Percentiles rank a stretch among this genome's conserved stretches.
These are phyloP conservation scores for Cubamyces sp. DNA, from an alignment of 768 basidiomycete species.

Conservation along the genomic window DNA sequence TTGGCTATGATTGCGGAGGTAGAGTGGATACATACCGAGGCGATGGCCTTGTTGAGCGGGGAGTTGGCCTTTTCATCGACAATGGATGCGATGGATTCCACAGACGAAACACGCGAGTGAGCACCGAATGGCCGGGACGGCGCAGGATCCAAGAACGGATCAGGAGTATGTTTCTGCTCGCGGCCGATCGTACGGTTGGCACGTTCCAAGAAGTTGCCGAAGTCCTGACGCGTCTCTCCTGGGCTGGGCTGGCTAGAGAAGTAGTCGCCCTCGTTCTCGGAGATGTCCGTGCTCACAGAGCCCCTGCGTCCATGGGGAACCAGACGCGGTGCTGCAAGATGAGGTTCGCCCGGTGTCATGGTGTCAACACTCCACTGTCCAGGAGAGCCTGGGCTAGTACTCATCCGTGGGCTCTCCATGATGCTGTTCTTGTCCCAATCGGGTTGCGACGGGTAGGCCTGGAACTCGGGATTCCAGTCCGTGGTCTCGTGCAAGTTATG, in stretches of 20 bases:
- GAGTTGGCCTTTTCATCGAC: constrained; percentile 91
- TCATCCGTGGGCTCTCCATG: constrained; percentile 37
- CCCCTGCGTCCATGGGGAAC: constrained; percentile 33
- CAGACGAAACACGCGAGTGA: constrained; percentile 80
- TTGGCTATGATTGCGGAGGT: background rate
- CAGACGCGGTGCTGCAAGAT: constrained; percentile 42
- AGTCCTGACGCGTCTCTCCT: constrained; percentile 45
- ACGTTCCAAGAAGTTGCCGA: constrained; percentile 79
- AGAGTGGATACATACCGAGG: constrained; percentile 58
- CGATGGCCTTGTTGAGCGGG: constrained; percentile 92
- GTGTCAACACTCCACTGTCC: constrained; percentile 66
- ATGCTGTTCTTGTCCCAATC: constrained; percentile 76
- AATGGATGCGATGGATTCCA: constrained; percentile 91
- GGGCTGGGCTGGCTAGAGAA: constrained; percentile 44
- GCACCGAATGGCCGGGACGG: constrained; percentile 78
- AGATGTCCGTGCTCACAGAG: constrained; percentile 48
- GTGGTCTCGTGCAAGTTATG: constrained; percentile 66
- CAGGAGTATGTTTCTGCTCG: constrained; percentile 76
- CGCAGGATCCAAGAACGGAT: constrained; percentile 81
- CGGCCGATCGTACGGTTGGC: constrained; percentile 84
- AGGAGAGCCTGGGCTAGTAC: constrained; percentile 48
- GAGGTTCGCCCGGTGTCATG: constrained; percentile 49
- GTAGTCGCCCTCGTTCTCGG: constrained; percentile 67
- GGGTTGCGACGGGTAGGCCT: constrained; percentile 68
- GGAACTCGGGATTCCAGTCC: constrained; percentile 78